Base-by-base conservation (phyloP, 1,284 basidiomycete genomes). In the Ustilago esculenta region DNA sequence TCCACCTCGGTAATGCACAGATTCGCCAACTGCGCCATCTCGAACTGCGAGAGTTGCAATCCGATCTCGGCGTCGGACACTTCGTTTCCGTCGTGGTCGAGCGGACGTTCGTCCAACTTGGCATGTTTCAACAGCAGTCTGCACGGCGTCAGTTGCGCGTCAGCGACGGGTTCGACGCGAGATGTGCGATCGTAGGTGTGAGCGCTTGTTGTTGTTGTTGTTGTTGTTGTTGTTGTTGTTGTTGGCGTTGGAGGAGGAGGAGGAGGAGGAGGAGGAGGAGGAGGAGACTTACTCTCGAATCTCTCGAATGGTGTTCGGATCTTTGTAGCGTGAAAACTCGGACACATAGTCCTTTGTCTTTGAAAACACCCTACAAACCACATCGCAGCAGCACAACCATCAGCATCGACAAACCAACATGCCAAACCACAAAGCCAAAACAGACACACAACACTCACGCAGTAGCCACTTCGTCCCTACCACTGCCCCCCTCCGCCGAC, bases 311-410 rank as follows among this genome's bases (percentile, higher is more conserved):
- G 91, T 90, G 76, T 93, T 92, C 9, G 90, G 89, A 25, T 90
- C 91, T 72, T 89, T 90, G 83, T 93, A 94, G 82, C 93, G 91
- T 5, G 91, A 87, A 81, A 95, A 95, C 9, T 89, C 91, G 80
- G 90, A 90, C 65, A 94, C 92, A 79, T 94, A 94, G 72, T 94
- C 92, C 42, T 91, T 85, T 0, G 93, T 94, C 82, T 95, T 94
- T 82, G 92, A 92, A 81, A 92, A 94, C 12, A 95, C 92, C 34
- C 92, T 92, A 70, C 7, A 3, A 14, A 17, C 20, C 21, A 29
- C 27, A 29, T 12, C 6, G 12, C 27, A 29, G 27, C 6, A 12
- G 27, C 27, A 12, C 7, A 29, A 29, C 27, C n/a, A 29, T 7
- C 6, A 29, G 27, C 6, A 29, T 29, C 27, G 27, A 29, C 7